These are phyloP conservation scores for Sarcodon sp. DNA, from an alignment of 768 basidiomycete genomes.

Conservation along the genomic window DNA sequence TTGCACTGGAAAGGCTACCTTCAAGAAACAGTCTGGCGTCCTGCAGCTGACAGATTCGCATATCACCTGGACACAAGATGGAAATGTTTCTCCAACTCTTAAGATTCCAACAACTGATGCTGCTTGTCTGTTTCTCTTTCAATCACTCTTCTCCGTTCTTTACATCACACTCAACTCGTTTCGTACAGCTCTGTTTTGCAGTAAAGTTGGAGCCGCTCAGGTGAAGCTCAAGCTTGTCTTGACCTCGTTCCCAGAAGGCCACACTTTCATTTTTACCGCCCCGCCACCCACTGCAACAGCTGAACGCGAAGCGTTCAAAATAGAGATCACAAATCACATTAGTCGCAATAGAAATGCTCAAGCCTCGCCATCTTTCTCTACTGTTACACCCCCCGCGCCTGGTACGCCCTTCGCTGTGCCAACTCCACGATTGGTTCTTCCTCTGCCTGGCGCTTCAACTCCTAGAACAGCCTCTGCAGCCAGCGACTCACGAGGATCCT, in stretches of 20 bases:
- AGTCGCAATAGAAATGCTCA: slow-evolving; percentile 44
- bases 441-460: slow-evolving; percentile 30
- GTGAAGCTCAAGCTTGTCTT: slow-evolving; percentile 69
- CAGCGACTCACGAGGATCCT: slow-evolving; percentile 31
- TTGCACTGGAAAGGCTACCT: slow-evolving; percentile 66
- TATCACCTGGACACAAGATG: slow-evolving; percentile 73
- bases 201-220: slow-evolving; percentile 72
- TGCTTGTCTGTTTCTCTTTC: slow-evolving; percentile 34
- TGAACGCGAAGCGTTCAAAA: slow-evolving; percentile 79
- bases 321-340: slow-evolving; percentile 65
- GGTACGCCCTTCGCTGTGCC: slow-evolving; percentile 7
- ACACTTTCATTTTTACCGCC: slow-evolving; percentile 74
- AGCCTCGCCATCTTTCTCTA: slow-evolving; percentile 7
- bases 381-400: slow-evolving; percentile 17
- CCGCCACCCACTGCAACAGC: slow-evolving; percentile 46
- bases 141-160: slow-evolving; percentile 4
- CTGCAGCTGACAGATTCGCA: slow-evolving; percentile 63
- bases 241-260: slow-evolving; percentile 54
- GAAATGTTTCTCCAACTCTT: slow-evolving; percentile 50
- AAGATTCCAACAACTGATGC: slow-evolving; percentile 48
- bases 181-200: slow-evolving; percentile 62
- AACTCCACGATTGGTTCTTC: slow-evolving; percentile 13
- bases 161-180: neutral
- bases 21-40: slow-evolving; percentile 71
- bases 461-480: slow-evolving; percentile 56